Evolutionary conservation across 2,329 filamentous ascomycete genomes (phyloP).

Genomic region (Phoma sp.): DNA sequence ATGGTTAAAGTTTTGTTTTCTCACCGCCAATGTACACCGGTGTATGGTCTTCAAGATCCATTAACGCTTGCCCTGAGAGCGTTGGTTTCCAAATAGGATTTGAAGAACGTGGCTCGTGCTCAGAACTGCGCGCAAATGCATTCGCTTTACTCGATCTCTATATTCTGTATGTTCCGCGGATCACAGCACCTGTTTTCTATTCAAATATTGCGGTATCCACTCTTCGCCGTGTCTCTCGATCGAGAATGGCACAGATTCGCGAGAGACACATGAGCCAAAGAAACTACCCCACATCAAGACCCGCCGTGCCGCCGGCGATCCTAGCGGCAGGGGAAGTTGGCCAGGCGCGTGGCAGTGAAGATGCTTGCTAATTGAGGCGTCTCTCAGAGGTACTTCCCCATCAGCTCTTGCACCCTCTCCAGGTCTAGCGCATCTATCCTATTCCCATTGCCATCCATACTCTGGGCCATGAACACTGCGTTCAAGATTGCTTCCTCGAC

Average conservation of each 20-base stretch:
- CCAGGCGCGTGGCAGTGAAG: too few relatives aligned
- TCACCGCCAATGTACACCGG: not conserved
- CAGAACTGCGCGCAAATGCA: not conserved
- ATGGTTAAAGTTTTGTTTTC: not conserved
- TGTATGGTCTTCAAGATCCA: not conserved
- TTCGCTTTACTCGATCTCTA: not conserved
- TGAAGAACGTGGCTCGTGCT: not conserved
- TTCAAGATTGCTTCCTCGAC: conserved; percentile 73
- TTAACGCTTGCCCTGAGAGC: not conserved
- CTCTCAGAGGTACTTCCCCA: conserved; percentile 42
- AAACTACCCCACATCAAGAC: not conserved
- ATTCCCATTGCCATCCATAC: conserved; percentile 62
- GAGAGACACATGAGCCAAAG: not conserved
- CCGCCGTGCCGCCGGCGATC: not conserved
- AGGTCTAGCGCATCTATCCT: conserved; percentile 46
- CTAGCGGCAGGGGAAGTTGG: not conserved
- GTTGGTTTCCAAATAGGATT: not conserved
- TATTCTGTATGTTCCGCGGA: not conserved
- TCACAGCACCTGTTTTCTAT: not conserved
- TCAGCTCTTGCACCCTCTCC: conserved; percentile 45
- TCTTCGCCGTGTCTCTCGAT: not conserved
- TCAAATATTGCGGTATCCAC: not conserved
- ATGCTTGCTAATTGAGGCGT: not conserved
- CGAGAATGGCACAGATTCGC: not conserved
- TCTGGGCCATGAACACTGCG: conserved; percentile 66